Percentiles rank a stretch among this genome's conserved stretches.
Evolutionary conservation across 1,284 basidiomycete species (phyloP).

Genomic region (Cutaneotrichosporon dermatis): DNA sequence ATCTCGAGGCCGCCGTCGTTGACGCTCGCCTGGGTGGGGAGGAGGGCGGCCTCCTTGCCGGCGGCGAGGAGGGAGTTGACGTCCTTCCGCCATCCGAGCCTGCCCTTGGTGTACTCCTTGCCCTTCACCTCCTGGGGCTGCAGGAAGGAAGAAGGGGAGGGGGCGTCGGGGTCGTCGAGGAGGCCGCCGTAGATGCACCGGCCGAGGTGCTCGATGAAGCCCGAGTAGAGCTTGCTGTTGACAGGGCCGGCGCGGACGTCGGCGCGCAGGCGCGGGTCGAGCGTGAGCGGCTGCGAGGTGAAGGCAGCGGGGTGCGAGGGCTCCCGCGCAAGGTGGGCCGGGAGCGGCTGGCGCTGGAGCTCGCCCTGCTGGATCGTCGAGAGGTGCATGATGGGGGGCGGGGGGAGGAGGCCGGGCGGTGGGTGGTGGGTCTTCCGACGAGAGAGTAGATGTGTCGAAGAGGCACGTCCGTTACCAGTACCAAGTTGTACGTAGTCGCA

Average conservation of each 20-base stretch:
- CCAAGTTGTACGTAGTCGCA: no score
- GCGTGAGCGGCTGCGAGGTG: not conserved
- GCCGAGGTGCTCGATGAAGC: constrained; percentile 59
- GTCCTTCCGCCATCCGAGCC: constrained; percentile 57
- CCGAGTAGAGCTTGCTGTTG: constrained; percentile 52
- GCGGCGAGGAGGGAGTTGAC: constrained; percentile 55
- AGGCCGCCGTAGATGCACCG: constrained; percentile 61
- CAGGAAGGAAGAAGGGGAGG: no score
- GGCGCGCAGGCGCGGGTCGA: constrained; percentile 2
- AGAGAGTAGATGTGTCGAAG: no score
- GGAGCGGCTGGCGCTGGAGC: no score
- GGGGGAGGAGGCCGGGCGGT: no score
- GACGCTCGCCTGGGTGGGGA: no score
- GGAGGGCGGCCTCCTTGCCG: constrained; percentile 14
- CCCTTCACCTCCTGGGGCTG: no score
- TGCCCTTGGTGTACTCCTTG: constrained; percentile 42
- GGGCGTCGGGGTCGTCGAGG: constrained; percentile 45
- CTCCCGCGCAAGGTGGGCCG: no score
- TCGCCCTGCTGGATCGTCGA: no score
- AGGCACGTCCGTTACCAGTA: no score
- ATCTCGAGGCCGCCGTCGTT: constrained; percentile 50
- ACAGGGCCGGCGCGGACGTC: constrained; percentile 12
- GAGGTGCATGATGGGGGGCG: no score
- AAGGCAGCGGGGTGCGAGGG: not conserved
- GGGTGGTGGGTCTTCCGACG: no score